Evolutionary conservation across 805 yeast genomes (phyloP), one percentile per base, ranked within the genome.

Genomic region (Kodamaea leandrae): DNA sequence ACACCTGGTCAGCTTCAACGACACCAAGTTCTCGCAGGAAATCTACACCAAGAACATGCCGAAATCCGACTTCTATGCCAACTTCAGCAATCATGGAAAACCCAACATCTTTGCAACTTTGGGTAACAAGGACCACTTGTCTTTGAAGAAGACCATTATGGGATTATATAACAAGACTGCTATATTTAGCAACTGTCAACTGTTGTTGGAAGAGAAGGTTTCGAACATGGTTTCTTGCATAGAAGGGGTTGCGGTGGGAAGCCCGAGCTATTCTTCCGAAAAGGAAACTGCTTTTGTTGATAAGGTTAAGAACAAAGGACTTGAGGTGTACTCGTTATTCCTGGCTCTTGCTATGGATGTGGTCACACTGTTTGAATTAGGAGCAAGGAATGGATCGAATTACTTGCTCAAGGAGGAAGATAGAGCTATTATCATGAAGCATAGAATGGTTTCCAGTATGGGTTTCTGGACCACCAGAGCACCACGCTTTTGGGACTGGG

Each of bases 341-440:
- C 80, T 80, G n/a, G 63, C 81, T 13, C 64, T 83, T 52, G 89
- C 90, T 4, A 76, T 83, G 79, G 89, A 83, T 51, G 82, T 78
- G 3, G 78, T 82, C 1, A 72, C 82, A 1, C 71, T 74, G 15
- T 80, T 81, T 52, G 78, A 78, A 42, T 68, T 80, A 44, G 90
- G 90, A 0, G 47, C 55, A 0, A 58, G 63, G 6, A 66, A 71
- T 41, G 72, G 80, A 13, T 63, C 77, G 1, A 57, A 74, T 26
- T 58, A 79, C 25, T 51, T 81, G 25, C 45, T 56, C 5, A 64
- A 69, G 39, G 68, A 71, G 2, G 56, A 54, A 16, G 57, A 65
- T 7, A 45, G 68, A 15, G 74, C 71, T 24, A 63, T 70, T 19
- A 52, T 68, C 6, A 61, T 77, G 18, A 67, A 77, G 30, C 66